A percentile compares a stretch with the other conserved stretches of the same genome.
phyloP scores from a whole-genome alignment of 192 early-diverging fungal species.

The Coemansia sp. region DNA sequence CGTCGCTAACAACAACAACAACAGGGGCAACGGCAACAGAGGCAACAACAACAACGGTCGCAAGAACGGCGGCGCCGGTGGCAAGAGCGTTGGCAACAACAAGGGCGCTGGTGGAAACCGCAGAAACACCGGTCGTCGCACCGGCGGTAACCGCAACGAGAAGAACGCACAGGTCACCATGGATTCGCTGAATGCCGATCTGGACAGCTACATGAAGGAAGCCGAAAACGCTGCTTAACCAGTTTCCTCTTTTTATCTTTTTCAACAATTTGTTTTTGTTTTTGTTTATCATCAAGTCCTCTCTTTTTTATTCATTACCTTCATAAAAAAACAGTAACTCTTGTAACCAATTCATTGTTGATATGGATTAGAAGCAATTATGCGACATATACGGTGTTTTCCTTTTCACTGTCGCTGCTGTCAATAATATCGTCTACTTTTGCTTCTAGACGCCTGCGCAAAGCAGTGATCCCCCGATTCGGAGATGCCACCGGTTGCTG shows the following conservation, averaged over 20 bases:
- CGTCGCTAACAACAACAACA: neutral
- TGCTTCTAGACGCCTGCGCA: neutral
- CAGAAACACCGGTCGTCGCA: constrained; percentile 19
- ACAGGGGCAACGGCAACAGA: constrained; percentile 3
- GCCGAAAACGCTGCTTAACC: constrained; percentile 27
- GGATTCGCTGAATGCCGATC: constrained; percentile 49
- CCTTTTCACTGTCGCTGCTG: constrained; percentile 42
- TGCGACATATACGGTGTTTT: constrained; percentile 12
- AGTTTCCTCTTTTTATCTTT: constrained; percentile 14
- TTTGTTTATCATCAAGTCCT: neutral
- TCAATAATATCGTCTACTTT: constrained; percentile 45
- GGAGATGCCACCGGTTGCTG: neutral
- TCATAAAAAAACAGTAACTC: no score
- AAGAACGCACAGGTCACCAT: constrained; percentile 19
- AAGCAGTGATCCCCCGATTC: neutral
- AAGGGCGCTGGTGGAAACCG: constrained; percentile 13
- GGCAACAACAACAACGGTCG: constrained; percentile 10
- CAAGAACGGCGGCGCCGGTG: constrained; percentile 6
- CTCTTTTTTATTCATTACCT: no score
- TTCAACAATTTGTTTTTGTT: neutral
- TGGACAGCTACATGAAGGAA: constrained; percentile 52
- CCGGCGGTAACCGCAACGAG: constrained; percentile 13
- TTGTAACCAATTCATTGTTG: no score
- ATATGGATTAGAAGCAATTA: neutral
- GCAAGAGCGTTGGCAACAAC: constrained; percentile 13